Evolutionary conservation across 768 basidiomycete species (phyloP), one percentile per base, ranked within the genome.

Genomic region (Lactifluus rugatus): DNA sequence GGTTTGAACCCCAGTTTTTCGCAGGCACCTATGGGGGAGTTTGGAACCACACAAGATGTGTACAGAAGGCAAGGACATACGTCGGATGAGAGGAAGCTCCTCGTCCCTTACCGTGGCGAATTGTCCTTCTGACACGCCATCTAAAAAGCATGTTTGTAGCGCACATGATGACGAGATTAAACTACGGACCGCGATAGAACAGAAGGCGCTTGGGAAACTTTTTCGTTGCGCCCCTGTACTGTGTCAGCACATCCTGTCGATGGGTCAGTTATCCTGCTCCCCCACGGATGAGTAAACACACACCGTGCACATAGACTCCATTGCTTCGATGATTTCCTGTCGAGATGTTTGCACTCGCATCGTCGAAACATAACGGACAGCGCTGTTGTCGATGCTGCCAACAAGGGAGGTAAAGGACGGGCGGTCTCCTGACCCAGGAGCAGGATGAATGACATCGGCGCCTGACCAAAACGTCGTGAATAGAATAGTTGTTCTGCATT

Each of bases 401-500:
- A 92, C 89, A 6, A 93, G 73, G 6, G 88, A 77, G 0, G 89
- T 86, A 68, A 87, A 91, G 0, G 89, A 92, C 1, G 90, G 90
- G 3, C 83, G 80, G 17, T 83, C 87, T n/a, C 78, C 80, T 0
- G 87, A 79, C 9, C 88, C 88, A 19, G 90, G 88, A 7, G 87
- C 79, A 9, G 90, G 89, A 64, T 92, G 89, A 41, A 89, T 87
- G 28, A 88, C 87, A 68, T 91, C 88, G 17, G 89, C 89, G 61
- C 87, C 84, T 87, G 56, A 11, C 61, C 44, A 51, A 54, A 52
- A 31, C 5, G 16, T 2, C 6, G 34, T 11, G n/a, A 36, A 31
- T 36, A 26, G 5, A 16, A 16, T 37, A 17, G 26, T 37, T 37
- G 25, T 5, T 39, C 16, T 31, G 31, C 9, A 16, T 59, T 13